Evolutionary conservation across 805 yeast species (phyloP).

Genomic region (Sungouiozyma intestinalis): DNA sequence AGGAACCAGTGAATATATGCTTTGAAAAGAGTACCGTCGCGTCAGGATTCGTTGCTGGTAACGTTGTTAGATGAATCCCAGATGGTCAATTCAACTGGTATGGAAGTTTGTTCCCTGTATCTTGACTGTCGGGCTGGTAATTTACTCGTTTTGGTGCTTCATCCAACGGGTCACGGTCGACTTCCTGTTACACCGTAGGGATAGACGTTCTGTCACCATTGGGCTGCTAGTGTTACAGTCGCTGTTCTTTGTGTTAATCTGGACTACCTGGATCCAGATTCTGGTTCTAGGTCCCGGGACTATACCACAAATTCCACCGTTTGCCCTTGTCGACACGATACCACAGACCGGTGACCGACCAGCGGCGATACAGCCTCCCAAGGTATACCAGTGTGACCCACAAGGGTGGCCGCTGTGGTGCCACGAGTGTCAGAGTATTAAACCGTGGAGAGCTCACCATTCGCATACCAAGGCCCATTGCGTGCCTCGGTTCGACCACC

Average conservation of each 20-base stretch:
- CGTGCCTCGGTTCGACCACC: constrained; percentile 73
- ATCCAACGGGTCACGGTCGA: not conserved
- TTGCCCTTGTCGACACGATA: constrained; percentile 5
- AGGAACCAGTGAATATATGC: too few relatives aligned
- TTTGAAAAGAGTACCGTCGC: too few relatives aligned
- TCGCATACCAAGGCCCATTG: constrained; percentile 46
- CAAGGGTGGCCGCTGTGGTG: constrained; percentile 77
- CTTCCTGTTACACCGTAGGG: not conserved
- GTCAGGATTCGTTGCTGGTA: not conserved
- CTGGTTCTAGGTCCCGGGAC: constrained; percentile 17
- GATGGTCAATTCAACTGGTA: not conserved
- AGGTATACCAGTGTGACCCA: constrained; percentile 53
- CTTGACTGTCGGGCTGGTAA: not conserved
- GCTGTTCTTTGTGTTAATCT: constrained; percentile 7
- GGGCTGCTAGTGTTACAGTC: constrained; percentile 14
- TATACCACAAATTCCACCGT: constrained; percentile 21
- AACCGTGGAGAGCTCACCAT: constrained; percentile 62
- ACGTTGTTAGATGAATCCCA: not conserved
- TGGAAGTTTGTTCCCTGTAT: not conserved
- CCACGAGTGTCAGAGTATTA: constrained; percentile 51
- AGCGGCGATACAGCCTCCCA: constrained; percentile 37
- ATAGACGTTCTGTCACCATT: constrained; percentile 12
- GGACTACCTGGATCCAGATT: constrained; percentile 16
- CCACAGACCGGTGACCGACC: constrained; percentile 1
- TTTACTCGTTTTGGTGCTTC: not conserved